Conservation (phyloP, 192 early-diverging fungal species). For the Cetraspora pellucida region DNA sequence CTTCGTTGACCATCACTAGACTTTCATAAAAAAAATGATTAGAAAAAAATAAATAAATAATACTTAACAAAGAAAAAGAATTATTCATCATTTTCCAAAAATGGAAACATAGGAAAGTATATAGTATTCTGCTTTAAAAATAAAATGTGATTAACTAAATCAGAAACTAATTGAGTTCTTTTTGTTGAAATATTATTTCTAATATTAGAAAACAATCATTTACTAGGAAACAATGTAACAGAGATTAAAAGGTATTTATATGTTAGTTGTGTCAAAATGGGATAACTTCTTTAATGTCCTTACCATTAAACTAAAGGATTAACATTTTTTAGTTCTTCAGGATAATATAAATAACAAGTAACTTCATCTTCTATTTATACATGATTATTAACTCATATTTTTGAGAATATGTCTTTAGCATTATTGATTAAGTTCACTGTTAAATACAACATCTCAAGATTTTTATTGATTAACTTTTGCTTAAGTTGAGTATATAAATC, state of each 20-base stretch:
- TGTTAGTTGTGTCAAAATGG: slow-evolving; percentile 14
- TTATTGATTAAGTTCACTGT: neutral
- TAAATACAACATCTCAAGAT: neutral
- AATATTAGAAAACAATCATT: slow-evolving; percentile 22
- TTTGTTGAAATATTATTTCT: slow-evolving; percentile 19
- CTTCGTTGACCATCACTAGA: no score
- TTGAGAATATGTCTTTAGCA: neutral
- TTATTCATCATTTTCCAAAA: no score
- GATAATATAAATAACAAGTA: neutral
- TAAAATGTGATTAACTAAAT: slow-evolving; percentile 8
- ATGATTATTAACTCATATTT: neutral
- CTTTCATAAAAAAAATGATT: no score
- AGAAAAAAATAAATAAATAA: no score
- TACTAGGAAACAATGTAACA: no score
- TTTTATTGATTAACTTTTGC: neutral
- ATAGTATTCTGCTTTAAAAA: slow-evolving; percentile 20
- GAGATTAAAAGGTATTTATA: slow-evolving; percentile 33
- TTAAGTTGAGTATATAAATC: neutral
- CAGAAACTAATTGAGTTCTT: slow-evolving; percentile 9
- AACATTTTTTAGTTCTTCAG: neutral
- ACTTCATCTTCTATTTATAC: neutral
- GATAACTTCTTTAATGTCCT: slow-evolving; percentile 19
- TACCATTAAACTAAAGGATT: slow-evolving; percentile 30
- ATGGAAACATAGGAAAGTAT: neutral
- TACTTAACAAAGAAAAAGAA: no score